phyloP scores from a whole-genome alignment of 805 yeast species.

The Diddensiella transvaalensis region DNA sequence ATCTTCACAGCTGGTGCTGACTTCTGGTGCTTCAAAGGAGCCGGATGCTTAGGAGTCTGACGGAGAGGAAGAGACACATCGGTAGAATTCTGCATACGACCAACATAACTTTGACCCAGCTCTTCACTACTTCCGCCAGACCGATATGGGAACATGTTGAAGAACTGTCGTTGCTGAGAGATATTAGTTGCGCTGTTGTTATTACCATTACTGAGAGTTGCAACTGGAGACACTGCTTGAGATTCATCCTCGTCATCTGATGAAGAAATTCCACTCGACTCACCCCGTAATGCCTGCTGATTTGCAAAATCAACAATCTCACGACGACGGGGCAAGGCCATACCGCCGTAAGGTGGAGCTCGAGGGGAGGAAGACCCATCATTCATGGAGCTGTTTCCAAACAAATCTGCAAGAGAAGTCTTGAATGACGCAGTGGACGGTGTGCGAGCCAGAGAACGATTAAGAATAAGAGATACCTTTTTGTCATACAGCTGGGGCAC shows the following conservation, averaged over 20 bases:
- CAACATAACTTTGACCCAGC: slow-evolving; percentile 6
- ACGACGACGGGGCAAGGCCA: slow-evolving; percentile 5
- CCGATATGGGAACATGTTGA: neutral
- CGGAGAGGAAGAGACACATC: neutral
- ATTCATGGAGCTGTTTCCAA: slow-evolving; percentile 26
- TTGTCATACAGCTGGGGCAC: slow-evolving; percentile 78
- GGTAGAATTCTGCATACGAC: slow-evolving; percentile 1
- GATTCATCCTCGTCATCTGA: neutral
- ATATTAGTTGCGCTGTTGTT: neutral
- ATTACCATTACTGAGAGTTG: neutral
- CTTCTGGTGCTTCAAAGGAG: slow-evolving; percentile 7
- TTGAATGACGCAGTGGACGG: slow-evolving; percentile 76
- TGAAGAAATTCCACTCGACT: neutral
- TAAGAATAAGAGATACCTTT: slow-evolving; percentile 71
- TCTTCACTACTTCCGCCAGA: neutral
- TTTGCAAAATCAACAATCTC: slow-evolving; percentile 19
- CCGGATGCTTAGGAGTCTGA: neutral
- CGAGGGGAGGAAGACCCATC: slow-evolving; percentile 10
- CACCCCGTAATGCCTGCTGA: neutral
- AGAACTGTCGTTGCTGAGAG: neutral
- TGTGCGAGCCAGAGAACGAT: slow-evolving; percentile 66
- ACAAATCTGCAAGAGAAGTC: slow-evolving; percentile 68
- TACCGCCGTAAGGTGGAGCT: slow-evolving; percentile 1
- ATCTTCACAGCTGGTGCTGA: slow-evolving; percentile 1
- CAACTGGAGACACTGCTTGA: neutral